Conservation (phyloP, 305 asterid genomes). For the Fraxinus xanthoxyloides region DNA sequence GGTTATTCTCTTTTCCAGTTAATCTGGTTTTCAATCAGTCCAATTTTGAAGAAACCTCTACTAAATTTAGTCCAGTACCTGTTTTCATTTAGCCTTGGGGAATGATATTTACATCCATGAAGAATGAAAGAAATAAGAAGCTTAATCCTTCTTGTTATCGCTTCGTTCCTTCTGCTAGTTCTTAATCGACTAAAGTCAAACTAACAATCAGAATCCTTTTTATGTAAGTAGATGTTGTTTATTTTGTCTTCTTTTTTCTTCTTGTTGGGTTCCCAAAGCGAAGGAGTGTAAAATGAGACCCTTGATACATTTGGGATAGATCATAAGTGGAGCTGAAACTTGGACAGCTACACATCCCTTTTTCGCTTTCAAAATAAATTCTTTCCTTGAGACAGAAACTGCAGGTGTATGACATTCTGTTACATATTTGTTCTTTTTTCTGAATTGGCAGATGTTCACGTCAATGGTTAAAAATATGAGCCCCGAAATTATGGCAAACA, state of each 20-base stretch:
- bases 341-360: too few species aligned
- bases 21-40: neutral
- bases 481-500: constrained; percentile 94
- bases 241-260: neutral
- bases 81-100: neutral
- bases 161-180: neutral
- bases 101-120: neutral
- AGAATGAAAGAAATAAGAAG: neutral
- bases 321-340: neutral
- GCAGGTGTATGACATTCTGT: neutral
- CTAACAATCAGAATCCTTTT: neutral
- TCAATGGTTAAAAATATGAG: constrained; percentile 82
- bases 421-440: too few species aligned
- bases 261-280: neutral
- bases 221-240: too few species aligned
- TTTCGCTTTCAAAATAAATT: neutral
- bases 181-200: neutral
- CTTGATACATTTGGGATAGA: neutral
- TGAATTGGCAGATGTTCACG: constrained; percentile 71
- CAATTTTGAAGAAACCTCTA: neutral
- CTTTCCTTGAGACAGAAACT: neutral
- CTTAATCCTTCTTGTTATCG: neutral
- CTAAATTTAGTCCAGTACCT: neutral
- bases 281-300: neutral
- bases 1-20: neutral